Percentiles rank a stretch among this genome's conserved stretches.
Conservation (phyloP, 1,284 basidiomycete genomes). For the Tilletia setariae region DNA sequence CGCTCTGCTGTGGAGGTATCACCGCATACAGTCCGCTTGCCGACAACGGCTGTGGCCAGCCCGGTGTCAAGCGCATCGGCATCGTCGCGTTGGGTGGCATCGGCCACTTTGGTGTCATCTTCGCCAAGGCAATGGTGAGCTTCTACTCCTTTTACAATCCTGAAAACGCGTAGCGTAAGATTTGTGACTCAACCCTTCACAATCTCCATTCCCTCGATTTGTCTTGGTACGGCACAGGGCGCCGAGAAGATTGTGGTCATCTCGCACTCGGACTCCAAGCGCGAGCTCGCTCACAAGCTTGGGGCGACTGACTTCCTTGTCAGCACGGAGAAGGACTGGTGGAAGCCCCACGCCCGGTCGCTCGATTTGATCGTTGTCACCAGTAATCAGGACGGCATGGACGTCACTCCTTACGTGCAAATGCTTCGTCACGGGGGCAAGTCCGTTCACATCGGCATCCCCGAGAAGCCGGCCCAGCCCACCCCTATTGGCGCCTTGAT, state of each 20-base stretch:
- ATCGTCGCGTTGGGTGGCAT: constrained; percentile 47
- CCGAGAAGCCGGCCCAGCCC: constrained; percentile 47
- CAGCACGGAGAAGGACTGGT: constrained; percentile 28
- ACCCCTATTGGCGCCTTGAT: constrained; percentile 37
- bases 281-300: constrained; percentile 36
- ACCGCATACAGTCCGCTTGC: constrained; percentile 48
- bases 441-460: constrained; percentile 56
- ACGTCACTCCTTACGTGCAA: constrained; percentile 53
- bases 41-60: constrained; percentile 39
- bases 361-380: constrained; percentile 59
- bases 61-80: constrained; percentile 40
- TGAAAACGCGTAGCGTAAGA: background rate
- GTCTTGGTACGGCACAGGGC: no score
- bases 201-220: no score
- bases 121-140: constrained; percentile 36
- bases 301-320: constrained; percentile 43
- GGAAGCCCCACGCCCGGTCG: constrained; percentile 46
- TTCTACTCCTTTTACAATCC: background rate
- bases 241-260: constrained; percentile 44
- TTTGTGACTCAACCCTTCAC: no score
- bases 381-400: constrained; percentile 56
- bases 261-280: constrained; percentile 37
- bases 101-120: constrained; percentile 44
- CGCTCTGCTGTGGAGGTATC: constrained; percentile 49
- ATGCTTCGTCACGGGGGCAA: constrained; percentile 56